Conservation (phyloP, 202 grass and related monocot species). For the Zizania palustris region DNA sequence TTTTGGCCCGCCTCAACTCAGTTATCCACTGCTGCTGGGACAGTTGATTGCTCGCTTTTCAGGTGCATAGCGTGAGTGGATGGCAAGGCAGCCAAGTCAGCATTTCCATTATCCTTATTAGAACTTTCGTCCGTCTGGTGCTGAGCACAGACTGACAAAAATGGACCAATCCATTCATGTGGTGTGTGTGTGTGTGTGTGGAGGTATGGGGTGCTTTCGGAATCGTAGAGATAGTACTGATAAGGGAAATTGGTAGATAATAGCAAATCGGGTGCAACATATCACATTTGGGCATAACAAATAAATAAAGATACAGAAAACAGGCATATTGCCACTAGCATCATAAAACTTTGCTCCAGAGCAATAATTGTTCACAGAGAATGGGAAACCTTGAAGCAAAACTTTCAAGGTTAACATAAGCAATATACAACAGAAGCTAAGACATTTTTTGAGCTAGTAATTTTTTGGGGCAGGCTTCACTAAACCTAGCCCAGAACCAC, state of each 20-base stretch:
- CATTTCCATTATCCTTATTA: constrained; percentile 49
- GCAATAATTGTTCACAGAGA: constrained; percentile 8
- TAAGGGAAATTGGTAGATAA: not conserved
- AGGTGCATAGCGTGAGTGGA: constrained; percentile 40
- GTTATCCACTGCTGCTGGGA: constrained; percentile 52
- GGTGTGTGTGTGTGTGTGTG: not conserved
- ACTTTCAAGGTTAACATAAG: constrained; percentile 24
- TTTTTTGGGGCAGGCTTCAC: constrained; percentile 71
- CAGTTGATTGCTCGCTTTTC: constrained; percentile 18
- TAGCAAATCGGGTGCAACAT: not conserved
- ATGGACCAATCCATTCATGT: not conserved
- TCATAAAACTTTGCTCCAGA: not conserved
- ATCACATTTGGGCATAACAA: constrained; percentile 11
- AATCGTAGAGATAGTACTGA: too few species aligned
- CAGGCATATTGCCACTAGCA: not conserved
- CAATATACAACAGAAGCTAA: constrained; percentile 42
- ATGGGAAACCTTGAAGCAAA: constrained; percentile 24
- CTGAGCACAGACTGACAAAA: constrained; percentile 20
- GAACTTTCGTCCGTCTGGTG: constrained; percentile 19
- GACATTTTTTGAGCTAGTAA: constrained; percentile 32
- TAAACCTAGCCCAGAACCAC: constrained; percentile 84
- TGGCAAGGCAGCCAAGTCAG: constrained; percentile 49
- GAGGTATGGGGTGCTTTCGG: too few species aligned
- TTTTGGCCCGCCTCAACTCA: not conserved
- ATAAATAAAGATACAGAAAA: not conserved